These are phyloP conservation scores for Irpex sp. DNA, from an alignment of 1,284 basidiomycete genomes.

Conservation along the genomic window DNA sequence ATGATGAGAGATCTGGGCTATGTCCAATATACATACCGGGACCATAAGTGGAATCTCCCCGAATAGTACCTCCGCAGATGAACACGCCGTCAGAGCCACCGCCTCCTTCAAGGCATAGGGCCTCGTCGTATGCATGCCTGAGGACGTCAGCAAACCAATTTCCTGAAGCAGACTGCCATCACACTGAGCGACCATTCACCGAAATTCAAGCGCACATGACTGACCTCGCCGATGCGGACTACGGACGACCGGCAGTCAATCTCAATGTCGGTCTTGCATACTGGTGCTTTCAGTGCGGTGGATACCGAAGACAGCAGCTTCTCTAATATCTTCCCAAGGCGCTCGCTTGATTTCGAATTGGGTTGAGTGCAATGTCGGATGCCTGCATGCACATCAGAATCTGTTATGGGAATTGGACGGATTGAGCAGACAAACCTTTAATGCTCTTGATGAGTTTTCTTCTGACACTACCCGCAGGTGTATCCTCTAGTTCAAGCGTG, in stretches of 20 bases:
- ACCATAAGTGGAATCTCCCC: constrained; percentile 85
- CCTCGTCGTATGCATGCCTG: constrained; percentile 84
- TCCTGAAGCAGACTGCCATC: constrained; percentile 66
- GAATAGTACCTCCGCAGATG: constrained; percentile 82
- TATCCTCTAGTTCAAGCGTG: constrained; percentile 57
- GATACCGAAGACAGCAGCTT: constrained; percentile 71
- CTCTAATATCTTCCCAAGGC: constrained; percentile 60
- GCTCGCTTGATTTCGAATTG: constrained; percentile 53
- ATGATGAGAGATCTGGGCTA: not conserved
- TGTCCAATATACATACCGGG: constrained; percentile 47
- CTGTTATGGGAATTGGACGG: not conserved
- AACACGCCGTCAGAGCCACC: constrained; percentile 77
- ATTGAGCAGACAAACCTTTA: constrained; percentile 41
- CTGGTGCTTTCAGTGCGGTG: constrained; percentile 65
- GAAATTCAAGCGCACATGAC: constrained; percentile 3
- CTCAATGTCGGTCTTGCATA: constrained; percentile 66
- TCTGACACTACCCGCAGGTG: constrained; percentile 63
- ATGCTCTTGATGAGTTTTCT: constrained; percentile 63
- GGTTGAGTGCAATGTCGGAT: constrained; percentile 64
- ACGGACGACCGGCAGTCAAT: constrained; percentile 76
- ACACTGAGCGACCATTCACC: not conserved
- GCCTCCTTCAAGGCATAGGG: constrained; percentile 53
- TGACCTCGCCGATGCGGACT: constrained; percentile 69
- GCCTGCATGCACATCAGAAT: constrained; percentile 35
- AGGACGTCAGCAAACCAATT: constrained; percentile 91